Base-by-base conservation (phyloP, 2,329 filamentous ascomycete genomes). In the Verticillium tricorpus region DNA sequence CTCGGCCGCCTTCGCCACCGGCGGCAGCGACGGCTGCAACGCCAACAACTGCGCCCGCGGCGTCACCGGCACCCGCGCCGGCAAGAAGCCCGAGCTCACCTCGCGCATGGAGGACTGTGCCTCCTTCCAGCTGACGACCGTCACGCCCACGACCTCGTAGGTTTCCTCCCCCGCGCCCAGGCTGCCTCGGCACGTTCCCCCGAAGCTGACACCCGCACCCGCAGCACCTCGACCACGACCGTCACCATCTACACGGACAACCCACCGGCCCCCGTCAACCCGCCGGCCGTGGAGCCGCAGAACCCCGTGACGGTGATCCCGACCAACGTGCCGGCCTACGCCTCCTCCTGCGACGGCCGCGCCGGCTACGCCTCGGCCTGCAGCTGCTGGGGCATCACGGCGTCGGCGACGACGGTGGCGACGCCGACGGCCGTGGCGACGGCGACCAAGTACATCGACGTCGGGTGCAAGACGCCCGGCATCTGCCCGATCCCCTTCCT, bases 341-440 rank as follows among this genome's bases (percentile, higher is more conserved):
- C 77, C 61, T 71, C 73, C n/a, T 66, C 68, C 56, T 79, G 76
- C 70, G 66, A 69, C 59, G 62, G 68, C 35, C 67, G 66, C 22
- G 66, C 62, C 34, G 68, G 69, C 39, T 80, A 78, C 70, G 69
- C 76, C 40, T 76, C 76, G 37, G 78, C 74, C 58, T 80, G 78
- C 74, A 71, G 70, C 62, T 80, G 78, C 74, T 80, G 73, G 71
- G 76, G 75, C 58, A 71, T 80, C 66, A 77, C 75, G 28, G 70
- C 70, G 31, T 63, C 68, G 15, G 69, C 73, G 37, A 73, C 69
- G 57, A 78, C 77, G 8, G 75, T 73, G 52, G 65, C 73, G 17
- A 66, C 65, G 52, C 73, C 76, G 32, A 78, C 76, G 59, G 69
- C 71, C 57, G 78, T 75, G n/a, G 68, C 70, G 52, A 78, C 76